Evolutionary conservation across 768 basidiomycete genomes (phyloP).

Genomic region (Auricularia cornea): DNA sequence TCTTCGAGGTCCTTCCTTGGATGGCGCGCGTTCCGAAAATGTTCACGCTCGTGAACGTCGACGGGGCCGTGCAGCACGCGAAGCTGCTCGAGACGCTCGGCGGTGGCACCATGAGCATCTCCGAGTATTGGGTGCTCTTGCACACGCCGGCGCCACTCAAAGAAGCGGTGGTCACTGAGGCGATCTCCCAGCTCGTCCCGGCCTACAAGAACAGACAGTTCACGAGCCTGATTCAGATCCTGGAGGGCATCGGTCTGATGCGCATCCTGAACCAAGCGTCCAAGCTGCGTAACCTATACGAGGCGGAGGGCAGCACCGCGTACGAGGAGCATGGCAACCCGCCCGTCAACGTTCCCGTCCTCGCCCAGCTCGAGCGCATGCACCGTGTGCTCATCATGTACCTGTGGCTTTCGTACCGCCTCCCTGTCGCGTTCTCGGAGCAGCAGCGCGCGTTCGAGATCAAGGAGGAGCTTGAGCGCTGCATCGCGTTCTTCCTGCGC

Average conservation of each 20-base stretch:
- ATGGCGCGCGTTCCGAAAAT: slow-evolving; percentile 22
- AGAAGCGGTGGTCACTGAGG: neutral
- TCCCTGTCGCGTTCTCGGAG: slow-evolving; percentile 58
- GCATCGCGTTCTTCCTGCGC: neutral
- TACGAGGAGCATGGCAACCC: neutral
- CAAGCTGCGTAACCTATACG: slow-evolving; percentile 1
- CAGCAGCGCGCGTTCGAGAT: slow-evolving; percentile 39
- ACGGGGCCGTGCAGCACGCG: neutral
- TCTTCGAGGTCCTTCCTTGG: slow-evolving; percentile 43
- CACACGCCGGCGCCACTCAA: neutral
- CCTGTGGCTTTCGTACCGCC: slow-evolving; percentile 75
- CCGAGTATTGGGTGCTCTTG: neutral
- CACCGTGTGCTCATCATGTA: slow-evolving; percentile 75
- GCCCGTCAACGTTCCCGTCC: slow-evolving; percentile 8
- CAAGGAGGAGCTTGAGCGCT: slow-evolving; percentile 34
- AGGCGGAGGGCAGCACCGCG: neutral
- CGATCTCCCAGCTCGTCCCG: neutral
- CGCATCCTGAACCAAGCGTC: neutral
- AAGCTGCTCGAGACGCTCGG: neutral
- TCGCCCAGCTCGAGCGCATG: slow-evolving; percentile 49
- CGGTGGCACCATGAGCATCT: neutral
- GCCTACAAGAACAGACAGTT: neutral
- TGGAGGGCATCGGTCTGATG: neutral
- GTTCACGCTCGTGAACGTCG: neutral
- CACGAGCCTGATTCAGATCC: slow-evolving; percentile 17